Evolutionary conservation across 1,139 yeast species (phyloP).

Genomic region (Candida gigantensis): DNA sequence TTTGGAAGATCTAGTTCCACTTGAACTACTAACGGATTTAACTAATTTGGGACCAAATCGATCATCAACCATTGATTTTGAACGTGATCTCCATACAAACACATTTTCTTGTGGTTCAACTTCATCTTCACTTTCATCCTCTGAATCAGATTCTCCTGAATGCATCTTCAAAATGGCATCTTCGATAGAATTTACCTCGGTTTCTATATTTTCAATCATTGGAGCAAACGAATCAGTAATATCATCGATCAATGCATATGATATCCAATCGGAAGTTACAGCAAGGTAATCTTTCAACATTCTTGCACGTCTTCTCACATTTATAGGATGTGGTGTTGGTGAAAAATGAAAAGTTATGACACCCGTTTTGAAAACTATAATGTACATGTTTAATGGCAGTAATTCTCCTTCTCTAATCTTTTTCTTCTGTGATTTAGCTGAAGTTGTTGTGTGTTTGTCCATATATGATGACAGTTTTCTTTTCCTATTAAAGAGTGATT

Average conservation of each 20-base stretch:
- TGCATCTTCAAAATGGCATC: conserved; percentile 89
- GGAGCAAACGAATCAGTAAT: conserved; percentile 98
- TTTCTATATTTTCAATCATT: conserved; percentile 88
- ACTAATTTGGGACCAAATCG: conserved; percentile 14
- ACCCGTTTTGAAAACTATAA: conserved; percentile 86
- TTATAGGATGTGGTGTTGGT: conserved; percentile 94
- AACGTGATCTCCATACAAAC: conserved; percentile 39
- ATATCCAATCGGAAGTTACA: conserved; percentile 94
- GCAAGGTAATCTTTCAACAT: conserved; percentile 83
- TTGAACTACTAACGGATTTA: conserved; percentile 25
- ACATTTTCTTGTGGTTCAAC: conserved; percentile 24
- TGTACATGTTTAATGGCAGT: conserved; percentile 89
- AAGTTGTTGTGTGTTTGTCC: conserved; percentile 20
- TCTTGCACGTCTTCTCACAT: conserved; percentile 90
- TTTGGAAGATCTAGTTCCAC: conserved; percentile 48
- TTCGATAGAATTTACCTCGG: conserved; percentile 88
- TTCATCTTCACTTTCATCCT: conserved; percentile 39
- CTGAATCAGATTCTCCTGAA: conserved; percentile 56
- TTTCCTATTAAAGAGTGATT: conserved; percentile 6
- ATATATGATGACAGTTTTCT: conserved; percentile 13
- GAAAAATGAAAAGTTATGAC: conserved; percentile 92
- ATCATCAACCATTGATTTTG: conserved; percentile 43
- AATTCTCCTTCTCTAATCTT: conserved; percentile 69
- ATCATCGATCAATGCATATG: conserved; percentile 94
- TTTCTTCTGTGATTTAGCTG: conserved; percentile 31